Evolutionary conservation across 2,329 filamentous ascomycete species (phyloP).

Genomic region (Xylaria sp.): DNA sequence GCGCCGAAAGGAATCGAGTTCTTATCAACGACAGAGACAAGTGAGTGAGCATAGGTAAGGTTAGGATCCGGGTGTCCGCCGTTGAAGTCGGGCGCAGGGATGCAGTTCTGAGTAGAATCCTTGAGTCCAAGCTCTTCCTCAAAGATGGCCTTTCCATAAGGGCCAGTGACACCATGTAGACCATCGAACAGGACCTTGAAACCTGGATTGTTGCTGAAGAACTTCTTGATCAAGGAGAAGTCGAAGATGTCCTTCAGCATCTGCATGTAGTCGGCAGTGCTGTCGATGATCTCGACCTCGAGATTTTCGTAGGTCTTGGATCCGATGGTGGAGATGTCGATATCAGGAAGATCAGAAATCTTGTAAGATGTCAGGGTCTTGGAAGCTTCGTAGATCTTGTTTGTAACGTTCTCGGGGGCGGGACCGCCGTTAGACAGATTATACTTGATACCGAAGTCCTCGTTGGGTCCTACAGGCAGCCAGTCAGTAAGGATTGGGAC

Average conservation of each 20-base stretch:
- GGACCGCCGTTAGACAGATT: constrained; percentile 97
- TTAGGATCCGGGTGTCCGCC: constrained; percentile 98
- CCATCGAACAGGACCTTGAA: constrained; percentile 98
- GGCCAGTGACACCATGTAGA: constrained; percentile 92
- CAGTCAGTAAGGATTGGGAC: constrained; percentile 6
- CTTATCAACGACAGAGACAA: constrained; percentile 94
- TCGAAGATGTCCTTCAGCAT: constrained; percentile 99
- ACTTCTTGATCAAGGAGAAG: constrained; percentile 93
- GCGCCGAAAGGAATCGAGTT: constrained; percentile 94
- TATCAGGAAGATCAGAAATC: constrained; percentile 84
- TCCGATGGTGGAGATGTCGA: constrained; percentile 87
- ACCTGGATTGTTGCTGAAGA: constrained; percentile 85
- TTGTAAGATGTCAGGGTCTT: constrained; percentile 94
- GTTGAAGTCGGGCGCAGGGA: constrained; percentile 92
- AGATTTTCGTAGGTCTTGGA: constrained; percentile 84
- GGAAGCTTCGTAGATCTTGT: constrained; percentile 95
- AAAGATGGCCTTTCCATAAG: constrained; percentile 95
- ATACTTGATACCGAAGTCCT: constrained; percentile 99
- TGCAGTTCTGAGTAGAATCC: constrained; percentile 85
- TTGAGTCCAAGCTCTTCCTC: constrained; percentile 90
- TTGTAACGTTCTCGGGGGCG: constrained; percentile 94
- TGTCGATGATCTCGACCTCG: constrained; percentile 96
- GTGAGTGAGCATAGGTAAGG: constrained; percentile 93
- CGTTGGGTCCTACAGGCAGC: constrained; percentile 75
- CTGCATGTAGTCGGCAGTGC: constrained; percentile 87